Conservation (phyloP, 2,329 filamentous ascomycete species). For the Tolypocladium nubicola region DNA sequence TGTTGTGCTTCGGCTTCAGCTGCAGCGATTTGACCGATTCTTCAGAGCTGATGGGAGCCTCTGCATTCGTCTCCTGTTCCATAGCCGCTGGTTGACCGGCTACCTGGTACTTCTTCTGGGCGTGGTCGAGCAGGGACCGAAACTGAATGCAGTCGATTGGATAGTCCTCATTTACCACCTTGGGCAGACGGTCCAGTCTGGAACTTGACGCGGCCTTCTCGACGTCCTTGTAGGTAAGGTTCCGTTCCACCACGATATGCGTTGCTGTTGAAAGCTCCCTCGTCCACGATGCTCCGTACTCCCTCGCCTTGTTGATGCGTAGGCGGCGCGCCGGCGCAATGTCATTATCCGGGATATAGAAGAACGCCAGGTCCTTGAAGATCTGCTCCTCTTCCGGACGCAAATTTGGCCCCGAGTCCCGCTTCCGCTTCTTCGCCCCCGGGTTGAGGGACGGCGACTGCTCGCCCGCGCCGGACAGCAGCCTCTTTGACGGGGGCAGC, state of each 20-base stretch:
- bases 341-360: slow-evolving; percentile 76
- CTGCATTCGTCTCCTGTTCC: neutral
- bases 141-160: slow-evolving; percentile 58
- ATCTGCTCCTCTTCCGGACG: slow-evolving; percentile 44
- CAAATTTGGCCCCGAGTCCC: slow-evolving; percentile 26
- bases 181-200: slow-evolving; percentile 14
- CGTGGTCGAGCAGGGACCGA: slow-evolving; percentile 44
- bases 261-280: slow-evolving; percentile 51
- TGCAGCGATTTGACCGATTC: slow-evolving; percentile 28
- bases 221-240: slow-evolving; percentile 53
- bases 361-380: slow-evolving; percentile 53
- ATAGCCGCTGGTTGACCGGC: slow-evolving; percentile 30
- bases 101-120: slow-evolving; percentile 49
- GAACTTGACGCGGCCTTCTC: slow-evolving; percentile 29
- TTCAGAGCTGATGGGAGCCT: slow-evolving; percentile 4
- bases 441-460: slow-evolving; percentile 14
- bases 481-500: slow-evolving; percentile 9
- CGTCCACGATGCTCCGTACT: slow-evolving; percentile 67
- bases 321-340: slow-evolving; percentile 54
- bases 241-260: slow-evolving; percentile 70
- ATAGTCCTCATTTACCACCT: slow-evolving; percentile 59
- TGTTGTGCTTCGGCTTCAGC: slow-evolving; percentile 34
- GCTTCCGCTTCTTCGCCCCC: slow-evolving; percentile 35
- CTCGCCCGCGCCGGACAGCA: slow-evolving; percentile 1
- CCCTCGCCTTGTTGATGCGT: slow-evolving; percentile 63